Evolutionary conservation across 768 basidiomycete genomes (phyloP).

Genomic region (Trametes maxima): DNA sequence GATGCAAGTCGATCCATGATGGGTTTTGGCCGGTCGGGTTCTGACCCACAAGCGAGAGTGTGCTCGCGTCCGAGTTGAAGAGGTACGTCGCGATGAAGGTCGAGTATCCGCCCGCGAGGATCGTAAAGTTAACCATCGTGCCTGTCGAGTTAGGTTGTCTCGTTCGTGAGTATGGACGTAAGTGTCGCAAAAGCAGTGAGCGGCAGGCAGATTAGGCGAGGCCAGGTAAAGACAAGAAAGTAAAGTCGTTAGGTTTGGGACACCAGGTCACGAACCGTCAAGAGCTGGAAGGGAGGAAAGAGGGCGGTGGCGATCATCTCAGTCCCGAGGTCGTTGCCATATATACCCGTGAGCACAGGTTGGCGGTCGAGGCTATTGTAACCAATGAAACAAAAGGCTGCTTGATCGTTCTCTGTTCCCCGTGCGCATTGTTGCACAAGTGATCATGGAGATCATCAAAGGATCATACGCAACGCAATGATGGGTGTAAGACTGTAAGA

Average conservation of each 20-base stretch:
- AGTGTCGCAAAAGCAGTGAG: not conserved
- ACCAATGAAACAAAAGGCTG: too few species aligned
- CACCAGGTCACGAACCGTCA: conserved; percentile 20
- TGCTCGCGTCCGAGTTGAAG: conserved; percentile 53
- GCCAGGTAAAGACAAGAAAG: not conserved
- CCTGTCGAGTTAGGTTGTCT: not conserved
- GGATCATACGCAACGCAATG: too few species aligned
- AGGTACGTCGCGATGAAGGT: conserved; percentile 63
- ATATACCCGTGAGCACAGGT: not conserved
- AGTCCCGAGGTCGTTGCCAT: not conserved
- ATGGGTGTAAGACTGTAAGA: too few species aligned
- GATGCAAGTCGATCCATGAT: conserved; percentile 64
- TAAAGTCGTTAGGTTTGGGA: conserved; percentile 2
- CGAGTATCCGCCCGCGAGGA: conserved; percentile 67
- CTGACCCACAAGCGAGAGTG: conserved; percentile 50
- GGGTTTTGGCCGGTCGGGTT: conserved; percentile 52
- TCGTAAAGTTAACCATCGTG: conserved; percentile 66
- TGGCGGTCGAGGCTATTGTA: not conserved
- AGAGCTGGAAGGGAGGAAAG: not conserved
- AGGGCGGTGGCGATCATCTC: not conserved
- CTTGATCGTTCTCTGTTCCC: too few species aligned
- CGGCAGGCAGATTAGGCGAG: not conserved
- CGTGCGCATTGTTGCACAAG: too few species aligned
- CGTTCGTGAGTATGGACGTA: not conserved
- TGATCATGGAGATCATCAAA: too few species aligned